These are phyloP conservation scores for Fraxinus cuspidata DNA, from an alignment of 257 asterid genomes.

Conservation along the genomic window DNA sequence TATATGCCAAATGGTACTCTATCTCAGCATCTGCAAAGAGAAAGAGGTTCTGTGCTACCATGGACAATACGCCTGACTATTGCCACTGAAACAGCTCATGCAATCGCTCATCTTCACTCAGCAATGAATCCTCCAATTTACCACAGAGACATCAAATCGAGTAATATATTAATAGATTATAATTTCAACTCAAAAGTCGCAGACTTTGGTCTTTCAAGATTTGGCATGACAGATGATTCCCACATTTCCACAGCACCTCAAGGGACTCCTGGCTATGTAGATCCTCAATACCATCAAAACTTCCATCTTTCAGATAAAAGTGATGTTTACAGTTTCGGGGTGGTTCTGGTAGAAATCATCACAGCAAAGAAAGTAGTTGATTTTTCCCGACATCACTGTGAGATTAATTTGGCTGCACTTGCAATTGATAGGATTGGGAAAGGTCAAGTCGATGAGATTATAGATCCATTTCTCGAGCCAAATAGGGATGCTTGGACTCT, in stretches of 20 bases:
- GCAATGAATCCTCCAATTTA: constrained; percentile 68
- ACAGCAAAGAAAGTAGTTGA: constrained; percentile 69
- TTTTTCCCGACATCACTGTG: constrained; percentile 57
- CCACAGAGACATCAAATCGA: constrained; percentile 73
- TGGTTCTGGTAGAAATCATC: constrained; percentile 68
- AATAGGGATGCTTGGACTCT: constrained; percentile 78
- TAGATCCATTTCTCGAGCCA: constrained; percentile 70
- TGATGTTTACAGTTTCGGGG: constrained; percentile 78
- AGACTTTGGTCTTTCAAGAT: constrained; percentile 72
- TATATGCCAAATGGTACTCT: constrained; percentile 74
- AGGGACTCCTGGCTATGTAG: constrained; percentile 80
- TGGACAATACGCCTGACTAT: constrained; percentile 71
- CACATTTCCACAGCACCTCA: constrained; percentile 81
- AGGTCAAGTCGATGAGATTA: constrained; percentile 68
- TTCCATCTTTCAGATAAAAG: constrained; percentile 79
- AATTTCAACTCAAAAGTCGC: constrained; percentile 72
- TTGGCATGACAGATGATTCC: constrained; percentile 71
- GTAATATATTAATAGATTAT: constrained; percentile 64
- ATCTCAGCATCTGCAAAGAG: constrained; percentile 72
- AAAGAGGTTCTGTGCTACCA: constrained; percentile 56
- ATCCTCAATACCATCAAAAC: constrained; percentile 79
- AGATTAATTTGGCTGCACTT: constrained; percentile 70
- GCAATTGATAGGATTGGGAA: constrained; percentile 69
- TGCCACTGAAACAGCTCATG: constrained; percentile 71
- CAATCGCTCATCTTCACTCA: constrained; percentile 72